These are phyloP conservation scores for Lobosporangium transversale DNA, from an alignment of 192 early-diverging fungal species.

Conservation along the genomic window DNA sequence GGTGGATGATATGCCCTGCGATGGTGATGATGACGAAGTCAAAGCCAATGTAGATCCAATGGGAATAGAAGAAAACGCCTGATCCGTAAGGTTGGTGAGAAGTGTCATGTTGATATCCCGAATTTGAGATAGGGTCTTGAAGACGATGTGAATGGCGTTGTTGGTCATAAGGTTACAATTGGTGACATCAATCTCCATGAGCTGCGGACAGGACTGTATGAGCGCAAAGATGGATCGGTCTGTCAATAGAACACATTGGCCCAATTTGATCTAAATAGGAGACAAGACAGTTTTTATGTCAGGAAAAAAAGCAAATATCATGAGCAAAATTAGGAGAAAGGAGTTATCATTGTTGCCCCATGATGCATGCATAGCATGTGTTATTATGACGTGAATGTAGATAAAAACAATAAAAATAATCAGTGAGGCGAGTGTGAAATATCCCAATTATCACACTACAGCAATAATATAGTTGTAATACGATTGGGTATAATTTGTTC, in stretches of 20 bases:
- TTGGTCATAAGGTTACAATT: slow-evolving; percentile 62
- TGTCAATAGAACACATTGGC: slow-evolving; percentile 59
- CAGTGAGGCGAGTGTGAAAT: background rate
- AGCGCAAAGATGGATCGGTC: slow-evolving; percentile 58
- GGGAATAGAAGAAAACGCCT: slow-evolving; percentile 45
- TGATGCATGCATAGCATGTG: background rate
- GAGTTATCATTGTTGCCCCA: background rate
- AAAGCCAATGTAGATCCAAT: background rate
- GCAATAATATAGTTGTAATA: too few species aligned
- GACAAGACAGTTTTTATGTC: background rate
- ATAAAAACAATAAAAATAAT: background rate
- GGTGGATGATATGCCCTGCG: too few species aligned
- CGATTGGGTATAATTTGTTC: too few species aligned
- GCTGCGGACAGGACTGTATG: slow-evolving; percentile 58
- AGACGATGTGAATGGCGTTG: slow-evolving; percentile 53
- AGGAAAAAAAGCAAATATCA: background rate
- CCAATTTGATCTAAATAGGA: slow-evolving; percentile 64
- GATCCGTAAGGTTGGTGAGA: slow-evolving; percentile 47
- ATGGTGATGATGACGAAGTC: slow-evolving; percentile 3
- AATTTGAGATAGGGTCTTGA: slow-evolving; percentile 56
- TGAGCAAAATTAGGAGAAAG: background rate
- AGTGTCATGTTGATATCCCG: slow-evolving; percentile 61
- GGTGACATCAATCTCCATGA: slow-evolving; percentile 66
- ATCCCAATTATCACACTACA: too few species aligned
- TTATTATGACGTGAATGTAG: background rate